A percentile compares a stretch with the other conserved stretches of the same genome.
Conservation (phyloP, 2,329 filamentous ascomycete species). For the Penicillium vulpinum region DNA sequence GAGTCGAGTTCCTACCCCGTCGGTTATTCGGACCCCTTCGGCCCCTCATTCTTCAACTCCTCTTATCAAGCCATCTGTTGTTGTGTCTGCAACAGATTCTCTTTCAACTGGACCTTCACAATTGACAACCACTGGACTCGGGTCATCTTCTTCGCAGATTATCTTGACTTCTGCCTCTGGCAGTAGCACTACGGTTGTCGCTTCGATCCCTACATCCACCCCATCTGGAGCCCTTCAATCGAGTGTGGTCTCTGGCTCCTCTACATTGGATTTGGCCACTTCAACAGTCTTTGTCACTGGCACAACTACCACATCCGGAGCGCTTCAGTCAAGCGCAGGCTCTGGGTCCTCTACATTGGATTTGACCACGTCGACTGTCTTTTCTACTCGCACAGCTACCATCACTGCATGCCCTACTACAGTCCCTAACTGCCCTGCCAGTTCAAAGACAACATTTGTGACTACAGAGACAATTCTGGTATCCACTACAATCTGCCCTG, state of each 20-base stretch:
- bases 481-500: constrained; percentile 7
- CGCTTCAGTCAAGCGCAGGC: not conserved
- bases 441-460: constrained; percentile 1
- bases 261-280: too few relatives aligned
- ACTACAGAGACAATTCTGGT: constrained; percentile 6
- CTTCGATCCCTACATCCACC: not conserved
- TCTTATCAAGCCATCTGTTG: not conserved
- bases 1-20: not conserved
- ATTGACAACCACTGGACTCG: not conserved
- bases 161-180: not conserved
- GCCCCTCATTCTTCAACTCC: not conserved
- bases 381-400: constrained; percentile 8
- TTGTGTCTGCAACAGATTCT: not conserved
- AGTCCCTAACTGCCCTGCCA: not conserved
- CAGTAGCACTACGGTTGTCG: not conserved
- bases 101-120: not conserved
- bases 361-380: constrained; percentile 4
- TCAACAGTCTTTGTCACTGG: too few relatives aligned
- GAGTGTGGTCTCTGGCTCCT: too few relatives aligned
- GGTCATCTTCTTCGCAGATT: not conserved
- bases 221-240: too few relatives aligned
- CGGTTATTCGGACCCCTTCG: not conserved
- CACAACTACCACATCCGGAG: too few relatives aligned
- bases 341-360: not conserved
- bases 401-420: constrained; percentile 10